phyloP scores from a whole-genome alignment of 192 early-diverging fungal genomes.

The Coemansia sp. region DNA sequence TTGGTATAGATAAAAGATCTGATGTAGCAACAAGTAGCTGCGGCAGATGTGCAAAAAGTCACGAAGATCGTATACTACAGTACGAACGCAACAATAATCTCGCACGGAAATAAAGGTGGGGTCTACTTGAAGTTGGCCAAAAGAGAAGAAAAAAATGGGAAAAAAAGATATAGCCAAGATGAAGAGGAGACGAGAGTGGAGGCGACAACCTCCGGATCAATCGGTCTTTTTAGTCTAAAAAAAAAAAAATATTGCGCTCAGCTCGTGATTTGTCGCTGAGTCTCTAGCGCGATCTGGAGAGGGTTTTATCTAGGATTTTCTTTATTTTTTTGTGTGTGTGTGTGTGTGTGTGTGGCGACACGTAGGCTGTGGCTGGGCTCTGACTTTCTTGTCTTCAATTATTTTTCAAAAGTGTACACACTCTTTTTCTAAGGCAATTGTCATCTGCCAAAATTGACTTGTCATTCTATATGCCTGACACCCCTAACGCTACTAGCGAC shows the following conservation, averaged over 20 bases:
- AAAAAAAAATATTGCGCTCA: conserved; percentile 5
- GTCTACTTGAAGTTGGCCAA: conserved; percentile 2
- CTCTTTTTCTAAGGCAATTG: background rate
- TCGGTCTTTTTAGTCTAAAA: background rate
- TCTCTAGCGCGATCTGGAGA: no score
- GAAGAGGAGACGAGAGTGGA: background rate
- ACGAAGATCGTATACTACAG: conserved; percentile 3
- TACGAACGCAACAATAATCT: background rate
- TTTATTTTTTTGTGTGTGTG: background rate
- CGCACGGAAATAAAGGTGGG: background rate
- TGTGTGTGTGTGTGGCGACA: background rate
- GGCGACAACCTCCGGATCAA: background rate
- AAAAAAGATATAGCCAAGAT: background rate
- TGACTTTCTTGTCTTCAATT: no score
- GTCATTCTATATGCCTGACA: background rate
- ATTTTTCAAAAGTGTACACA: no score
- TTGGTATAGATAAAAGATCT: background rate
- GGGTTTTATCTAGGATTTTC: background rate
- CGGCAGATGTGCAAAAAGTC: background rate
- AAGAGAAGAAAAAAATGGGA: background rate
- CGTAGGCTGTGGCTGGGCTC: no score
- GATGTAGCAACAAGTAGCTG: background rate
- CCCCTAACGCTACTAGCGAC: conserved; percentile 1
- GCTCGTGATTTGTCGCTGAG: no score
- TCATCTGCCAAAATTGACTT: background rate